Evolutionary conservation across 2,329 filamentous ascomycete genomes (phyloP), one percentile per base, ranked within the genome.

Genomic region (Aspergillus pseudonomiae): DNA sequence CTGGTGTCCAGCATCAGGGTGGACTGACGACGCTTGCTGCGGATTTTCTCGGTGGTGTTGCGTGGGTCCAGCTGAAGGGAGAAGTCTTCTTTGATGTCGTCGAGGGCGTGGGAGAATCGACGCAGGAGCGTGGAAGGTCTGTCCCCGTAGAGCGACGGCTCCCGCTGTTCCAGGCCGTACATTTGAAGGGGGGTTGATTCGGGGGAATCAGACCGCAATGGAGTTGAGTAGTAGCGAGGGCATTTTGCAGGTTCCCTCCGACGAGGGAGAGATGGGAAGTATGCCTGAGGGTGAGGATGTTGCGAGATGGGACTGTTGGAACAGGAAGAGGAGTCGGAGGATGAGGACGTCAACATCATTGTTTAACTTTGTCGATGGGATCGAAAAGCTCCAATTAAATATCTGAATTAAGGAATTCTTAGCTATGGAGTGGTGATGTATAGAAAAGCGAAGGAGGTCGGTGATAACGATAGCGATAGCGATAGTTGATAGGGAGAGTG

Each of bases 81-180:
- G 24, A 75, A 66, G 59, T 77, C 74, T 61, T 77, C 75, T 32
- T 73, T 74, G 63, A 77, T 77, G 57, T 77, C 75, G 61, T 72
- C 75, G 50, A 78, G 73, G 50, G 73, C 75, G 61, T 77, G 69
- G n/a, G 75, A 78, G 57, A 78, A 68, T 45, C 75, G 71, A 50
- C 64, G 68, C 28, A 77, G 58, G 21, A 75, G 68, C 30, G 70
- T 71, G 36, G 72, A 73, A 43, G 69, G 70, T 48, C 73, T 67
- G 28, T 62, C 55, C 9, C 52, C 52, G 32, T 55, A 55, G 59
- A 77, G 72, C 6, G 75, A 78, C 36, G 74, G 72, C 32, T 72
- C 72, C 58, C 76, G 74, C 62, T 73, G 69, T 54, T 77, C 75
- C 52, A 74, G 64, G 63, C 76, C 76, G 60, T 77, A 77, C 46